Evolutionary conservation across 345 rosid species (phyloP).

Genomic region (Abelmoschus esculentus): DNA sequence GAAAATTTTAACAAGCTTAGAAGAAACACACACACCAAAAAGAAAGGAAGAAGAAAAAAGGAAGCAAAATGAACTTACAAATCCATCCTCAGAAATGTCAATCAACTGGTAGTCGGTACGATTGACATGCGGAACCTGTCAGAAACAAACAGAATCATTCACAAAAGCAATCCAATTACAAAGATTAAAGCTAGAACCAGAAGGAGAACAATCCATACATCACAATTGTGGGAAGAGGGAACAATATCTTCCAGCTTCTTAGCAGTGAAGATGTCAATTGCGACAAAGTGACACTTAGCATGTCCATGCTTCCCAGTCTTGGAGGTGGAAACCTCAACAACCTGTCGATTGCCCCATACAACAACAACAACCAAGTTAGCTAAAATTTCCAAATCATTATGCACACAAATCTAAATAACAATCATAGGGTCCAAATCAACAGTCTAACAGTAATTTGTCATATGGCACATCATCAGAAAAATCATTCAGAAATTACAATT

Average conservation of each 20-base stretch:
- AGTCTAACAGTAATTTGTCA: not conserved
- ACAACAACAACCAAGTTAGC: not conserved
- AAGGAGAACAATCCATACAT: constrained; percentile 26
- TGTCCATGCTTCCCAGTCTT: constrained; percentile 78
- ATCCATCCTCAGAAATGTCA: constrained; percentile 61
- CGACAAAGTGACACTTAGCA: constrained; percentile 75
- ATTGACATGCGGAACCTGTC: constrained; percentile 41
- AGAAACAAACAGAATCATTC: not conserved
- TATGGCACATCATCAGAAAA: not conserved
- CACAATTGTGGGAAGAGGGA: constrained; percentile 71
- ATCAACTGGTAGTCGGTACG: constrained; percentile 58
- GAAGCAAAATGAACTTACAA: constrained; percentile 27
- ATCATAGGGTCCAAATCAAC: not conserved
- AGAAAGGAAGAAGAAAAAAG: not conserved
- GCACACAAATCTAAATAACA: not conserved
- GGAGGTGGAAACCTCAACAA: constrained; percentile 39
- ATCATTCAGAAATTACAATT: not conserved
- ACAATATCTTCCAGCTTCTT: constrained; percentile 74
- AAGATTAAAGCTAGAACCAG: no score
- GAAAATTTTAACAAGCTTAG: not conserved
- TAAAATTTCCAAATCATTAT: not conserved
- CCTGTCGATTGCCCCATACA: not conserved
- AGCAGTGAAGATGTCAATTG: constrained; percentile 56
- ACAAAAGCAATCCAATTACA: not conserved
- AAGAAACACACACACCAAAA: not conserved